Evolutionary conservation across 768 basidiomycete genomes (phyloP).

Genomic region (Coprinopsis marcescibilis): DNA sequence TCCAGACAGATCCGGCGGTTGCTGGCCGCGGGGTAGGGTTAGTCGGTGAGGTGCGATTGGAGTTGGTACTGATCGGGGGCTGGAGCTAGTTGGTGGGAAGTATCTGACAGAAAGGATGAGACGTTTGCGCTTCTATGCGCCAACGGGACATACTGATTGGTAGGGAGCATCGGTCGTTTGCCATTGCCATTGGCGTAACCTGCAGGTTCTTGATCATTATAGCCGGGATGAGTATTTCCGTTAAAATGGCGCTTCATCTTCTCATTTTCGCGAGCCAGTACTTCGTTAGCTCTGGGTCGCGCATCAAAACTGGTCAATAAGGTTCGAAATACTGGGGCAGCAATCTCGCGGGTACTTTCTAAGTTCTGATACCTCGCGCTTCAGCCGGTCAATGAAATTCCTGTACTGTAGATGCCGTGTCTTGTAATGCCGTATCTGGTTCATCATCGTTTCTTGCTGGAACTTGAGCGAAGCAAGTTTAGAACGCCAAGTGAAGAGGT

Average conservation of each 20-base stretch:
- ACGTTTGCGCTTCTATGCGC: too few relatives aligned
- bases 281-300: constrained; percentile 40
- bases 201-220: constrained; percentile 23
- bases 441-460: constrained; percentile 70
- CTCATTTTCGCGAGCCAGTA: constrained; percentile 44
- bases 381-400: constrained; percentile 45
- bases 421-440: constrained; percentile 61
- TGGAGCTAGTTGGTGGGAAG: constrained; percentile 35
- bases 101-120: constrained; percentile 1
- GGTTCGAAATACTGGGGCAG: background rate
- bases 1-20: constrained; percentile 37
- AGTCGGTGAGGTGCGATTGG: constrained; percentile 60
- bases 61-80: constrained; percentile 52
- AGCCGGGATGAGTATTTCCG: constrained; percentile 15
- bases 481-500: background rate
- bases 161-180: constrained; percentile 50
- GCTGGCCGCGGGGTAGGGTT: constrained; percentile 60
- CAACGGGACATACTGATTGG: constrained; percentile 25
- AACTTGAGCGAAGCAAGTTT: constrained; percentile 41
- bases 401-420: constrained; percentile 52
- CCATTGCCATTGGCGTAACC: constrained; percentile 48
- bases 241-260: constrained; percentile 34
- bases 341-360: constrained; percentile 41
- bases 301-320: constrained; percentile 1
- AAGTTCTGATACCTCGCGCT: constrained; percentile 45